These are phyloP conservation scores for Neofusicoccum cordaticola DNA, from an alignment of 2,329 filamentous ascomycete species.

Conservation along the genomic window DNA sequence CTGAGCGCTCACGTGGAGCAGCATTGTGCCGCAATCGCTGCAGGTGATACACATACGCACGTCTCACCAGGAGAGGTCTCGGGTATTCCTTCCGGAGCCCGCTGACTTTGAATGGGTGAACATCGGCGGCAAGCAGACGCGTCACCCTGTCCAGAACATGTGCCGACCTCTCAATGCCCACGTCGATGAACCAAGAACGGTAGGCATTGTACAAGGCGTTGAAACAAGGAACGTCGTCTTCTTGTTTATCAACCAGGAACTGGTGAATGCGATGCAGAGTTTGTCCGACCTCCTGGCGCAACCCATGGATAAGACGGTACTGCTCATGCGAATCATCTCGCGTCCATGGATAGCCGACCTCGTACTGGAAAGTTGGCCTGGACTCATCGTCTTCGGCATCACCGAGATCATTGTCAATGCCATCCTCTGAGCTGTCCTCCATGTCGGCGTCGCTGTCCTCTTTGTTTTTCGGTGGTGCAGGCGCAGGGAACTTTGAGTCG, in stretches of 20 bases:
- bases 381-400: conserved; percentile 77
- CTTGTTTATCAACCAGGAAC: conserved; percentile 79
- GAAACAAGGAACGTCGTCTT: conserved; percentile 95
- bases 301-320: conserved; percentile 74
- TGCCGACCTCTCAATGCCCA: conserved; percentile 92
- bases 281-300: conserved; percentile 76
- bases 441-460: conserved; percentile 42
- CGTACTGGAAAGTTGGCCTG: conserved; percentile 82
- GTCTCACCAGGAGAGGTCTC: conserved; percentile 82
- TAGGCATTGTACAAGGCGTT: conserved; percentile 90
- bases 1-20: conserved; percentile 79
- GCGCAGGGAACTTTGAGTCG: conserved; percentile 57
- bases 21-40: conserved; percentile 94
- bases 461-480: conserved; percentile 27
- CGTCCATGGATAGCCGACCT: conserved; percentile 78
- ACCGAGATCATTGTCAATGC: conserved; percentile 53
- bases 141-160: conserved; percentile 87
- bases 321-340: conserved; percentile 53
- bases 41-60: conserved; percentile 91
- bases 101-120: conserved; percentile 90
- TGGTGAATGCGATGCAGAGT: conserved; percentile 79
- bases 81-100: conserved; percentile 91
- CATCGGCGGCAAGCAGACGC: conserved; percentile 79
- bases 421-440: conserved; percentile 45
- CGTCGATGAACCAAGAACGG: conserved; percentile 94